A percentile compares a stretch with the other conserved stretches of the same genome.
phyloP scores from a whole-genome alignment of 2,329 filamentous ascomycete species.

The Colletotrichum incanum region DNA sequence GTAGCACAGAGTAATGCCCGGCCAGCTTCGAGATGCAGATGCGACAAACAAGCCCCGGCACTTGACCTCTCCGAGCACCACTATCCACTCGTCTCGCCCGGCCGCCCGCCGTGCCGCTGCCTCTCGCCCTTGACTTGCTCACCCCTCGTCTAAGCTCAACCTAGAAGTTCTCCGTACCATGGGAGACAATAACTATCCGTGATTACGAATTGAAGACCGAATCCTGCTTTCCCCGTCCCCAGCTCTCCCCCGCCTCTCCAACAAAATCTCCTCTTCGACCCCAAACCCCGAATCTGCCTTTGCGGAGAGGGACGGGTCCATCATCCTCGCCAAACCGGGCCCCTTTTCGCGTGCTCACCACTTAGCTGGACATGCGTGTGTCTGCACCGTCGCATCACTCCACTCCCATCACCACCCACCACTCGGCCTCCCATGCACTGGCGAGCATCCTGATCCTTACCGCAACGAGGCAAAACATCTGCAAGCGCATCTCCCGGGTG shows the following conservation, averaged over 20 bases:
- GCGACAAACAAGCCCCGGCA: slow-evolving; percentile 27
- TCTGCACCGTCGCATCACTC: slow-evolving; percentile 15
- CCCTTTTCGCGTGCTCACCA: slow-evolving; percentile 34
- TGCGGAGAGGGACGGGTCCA: slow-evolving; percentile 38
- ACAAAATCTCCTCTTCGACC: slow-evolving; percentile 22
- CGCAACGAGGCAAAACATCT: slow-evolving; percentile 29
- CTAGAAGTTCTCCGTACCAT: slow-evolving; percentile 10
- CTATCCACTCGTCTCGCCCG: slow-evolving; percentile 12
- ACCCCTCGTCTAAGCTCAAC: slow-evolving; percentile 7
- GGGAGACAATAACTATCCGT: neutral
- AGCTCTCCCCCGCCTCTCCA: slow-evolving; percentile 27
- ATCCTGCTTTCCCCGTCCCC: slow-evolving; percentile 9
- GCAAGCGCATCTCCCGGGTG: slow-evolving; percentile 30
- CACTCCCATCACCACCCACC: slow-evolving; percentile 24
- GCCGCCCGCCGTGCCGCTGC: slow-evolving; percentile 2
- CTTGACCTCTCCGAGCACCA: slow-evolving; percentile 16
- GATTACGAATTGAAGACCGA: slow-evolving; percentile 3
- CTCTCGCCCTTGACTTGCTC: slow-evolving; percentile 23
- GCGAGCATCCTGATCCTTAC: slow-evolving; percentile 12
- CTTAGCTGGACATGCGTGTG: neutral
- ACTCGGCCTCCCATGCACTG: slow-evolving; percentile 17
- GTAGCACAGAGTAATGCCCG: slow-evolving; percentile 4
- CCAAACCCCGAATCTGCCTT: slow-evolving; percentile 35
- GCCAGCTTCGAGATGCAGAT: slow-evolving; percentile 24
- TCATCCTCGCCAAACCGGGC: slow-evolving; percentile 25